Percentiles rank a stretch among this genome's conserved stretches.
These are phyloP conservation scores for Penstemon davidsonii DNA, from an alignment of 257 asterid genomes.

Conservation along the genomic window DNA sequence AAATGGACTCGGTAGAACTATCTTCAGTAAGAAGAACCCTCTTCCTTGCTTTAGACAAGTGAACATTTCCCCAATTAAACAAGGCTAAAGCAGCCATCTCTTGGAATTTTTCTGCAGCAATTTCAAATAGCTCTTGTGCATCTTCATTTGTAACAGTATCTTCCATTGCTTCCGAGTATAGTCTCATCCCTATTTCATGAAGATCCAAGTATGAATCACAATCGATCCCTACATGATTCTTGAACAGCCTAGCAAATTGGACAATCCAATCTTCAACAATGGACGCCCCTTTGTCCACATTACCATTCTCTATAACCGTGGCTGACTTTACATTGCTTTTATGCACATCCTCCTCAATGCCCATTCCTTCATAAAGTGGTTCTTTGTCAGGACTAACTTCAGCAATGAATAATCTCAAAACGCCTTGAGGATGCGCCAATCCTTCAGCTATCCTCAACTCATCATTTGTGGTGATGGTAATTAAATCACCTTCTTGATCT, in stretches of 20 bases:
- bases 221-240: conserved; percentile 86
- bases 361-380: conserved; percentile 67
- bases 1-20: conserved; percentile 46
- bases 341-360: conserved; percentile 31
- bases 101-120: conserved; percentile 77
- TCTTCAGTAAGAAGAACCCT: conserved; percentile 60
- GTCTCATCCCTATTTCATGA: conserved; percentile 80
- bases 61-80: conserved; percentile 94
- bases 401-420: conserved; percentile 65
- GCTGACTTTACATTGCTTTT: conserved; percentile 42
- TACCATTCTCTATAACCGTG: conserved; percentile 33
- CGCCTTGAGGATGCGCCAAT: conserved; percentile 65
- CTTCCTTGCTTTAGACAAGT: conserved; percentile 84
- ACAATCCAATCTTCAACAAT: conserved; percentile 76
- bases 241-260: conserved; percentile 81
- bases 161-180: conserved; percentile 89
- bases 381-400: conserved; percentile 84
- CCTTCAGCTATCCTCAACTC: conserved; percentile 89
- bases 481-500: conserved; percentile 92
- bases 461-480: conserved; percentile 79
- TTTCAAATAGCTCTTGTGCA: conserved; percentile 72
- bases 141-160: conserved; percentile 79
- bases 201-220: conserved; percentile 83
- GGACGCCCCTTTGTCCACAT: conserved; percentile 38
- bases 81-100: conserved; percentile 88